Evolutionary conservation across 163 green algal species (phyloP).

Genomic region (Smithsoniella earleae): DNA sequence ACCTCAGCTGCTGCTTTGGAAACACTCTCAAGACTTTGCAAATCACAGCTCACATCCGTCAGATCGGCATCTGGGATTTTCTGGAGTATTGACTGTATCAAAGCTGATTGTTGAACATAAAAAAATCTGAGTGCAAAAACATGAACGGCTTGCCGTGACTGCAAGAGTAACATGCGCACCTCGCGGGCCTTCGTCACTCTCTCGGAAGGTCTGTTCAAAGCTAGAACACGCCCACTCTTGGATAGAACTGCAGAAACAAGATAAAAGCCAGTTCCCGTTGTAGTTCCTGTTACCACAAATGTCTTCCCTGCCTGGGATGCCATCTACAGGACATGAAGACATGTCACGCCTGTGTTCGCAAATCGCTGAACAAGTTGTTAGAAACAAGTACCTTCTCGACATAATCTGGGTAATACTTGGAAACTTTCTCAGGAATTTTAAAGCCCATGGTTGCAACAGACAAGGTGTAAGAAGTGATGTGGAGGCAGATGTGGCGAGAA

Average conservation of each 20-base stretch:
- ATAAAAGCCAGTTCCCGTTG: background rate
- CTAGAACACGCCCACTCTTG: background rate
- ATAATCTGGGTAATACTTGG: too few relatives aligned
- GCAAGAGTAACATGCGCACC: background rate
- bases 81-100: too few relatives aligned
- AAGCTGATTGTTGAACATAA: too few relatives aligned
- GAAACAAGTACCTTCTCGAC: too few relatives aligned
- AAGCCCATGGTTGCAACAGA: too few relatives aligned
- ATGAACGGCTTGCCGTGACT: too few relatives aligned
- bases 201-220: slow-evolving; percentile 9
- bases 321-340: slow-evolving; percentile 14
- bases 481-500: too few relatives aligned
- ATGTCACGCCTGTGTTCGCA: too few relatives aligned
- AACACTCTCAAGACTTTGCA: background rate
- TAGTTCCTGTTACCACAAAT: background rate
- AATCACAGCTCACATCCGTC: background rate
- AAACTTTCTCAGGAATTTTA: too few relatives aligned
- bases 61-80: background rate
- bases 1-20: background rate
- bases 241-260: background rate
- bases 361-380: too few relatives aligned
- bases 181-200: background rate
- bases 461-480: too few relatives aligned
- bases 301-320: background rate
- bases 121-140: too few relatives aligned